Evolutionary conservation across 2,329 filamentous ascomycete genomes (phyloP), one percentile per base, ranked within the genome.

Genomic region (Colletotrichum caudatum): DNA sequence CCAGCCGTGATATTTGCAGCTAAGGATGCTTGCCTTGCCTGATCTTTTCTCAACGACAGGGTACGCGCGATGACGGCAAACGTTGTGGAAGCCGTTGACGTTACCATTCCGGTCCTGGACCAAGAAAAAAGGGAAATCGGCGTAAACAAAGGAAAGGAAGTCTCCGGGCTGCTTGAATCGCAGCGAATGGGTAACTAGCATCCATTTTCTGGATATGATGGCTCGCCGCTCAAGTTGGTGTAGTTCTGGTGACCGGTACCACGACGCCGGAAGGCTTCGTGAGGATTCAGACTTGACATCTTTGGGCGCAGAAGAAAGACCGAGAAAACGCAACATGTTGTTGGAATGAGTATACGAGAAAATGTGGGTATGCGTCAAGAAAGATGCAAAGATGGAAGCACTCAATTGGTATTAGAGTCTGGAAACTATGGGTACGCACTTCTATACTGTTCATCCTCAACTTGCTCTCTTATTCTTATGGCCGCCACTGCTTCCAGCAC

Each of bases 1-100:
- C 84, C 83, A 85, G 9, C 83, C 83, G 64, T 85, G 83, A 58
- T 85, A 85, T 64, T 80, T 81, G 66, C 70, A 73, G 44, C 66
- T 66, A 14, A 73, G 58, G 5, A 73, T 66, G 29, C 60, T 70
- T 12, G 69, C 62, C 44, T 75, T 75, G 1, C 75, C 75, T 1
- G 66, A 69, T 11, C 67, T 57, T 14, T 73, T 73, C 59, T 76
- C 74, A 3, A 76, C 63, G 0, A 76, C 61, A 1, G 75, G 74
- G 51, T 75, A 76, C 14, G 73, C 75, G 8, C 74, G 72, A 33
- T 76, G 74, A 6, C 74, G 63, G 50, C 74, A 76, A 1, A 75
- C 66, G 37, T 76, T 76, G 58, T 76, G 74, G 20, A 75, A 74
- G 20, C 69, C 74, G 9, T 73, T 73, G 39, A 76, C 71, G n/a